Evolutionary conservation across 768 basidiomycete species (phyloP), one percentile per base, ranked within the genome.

Genomic region (Calocera cornea): DNA sequence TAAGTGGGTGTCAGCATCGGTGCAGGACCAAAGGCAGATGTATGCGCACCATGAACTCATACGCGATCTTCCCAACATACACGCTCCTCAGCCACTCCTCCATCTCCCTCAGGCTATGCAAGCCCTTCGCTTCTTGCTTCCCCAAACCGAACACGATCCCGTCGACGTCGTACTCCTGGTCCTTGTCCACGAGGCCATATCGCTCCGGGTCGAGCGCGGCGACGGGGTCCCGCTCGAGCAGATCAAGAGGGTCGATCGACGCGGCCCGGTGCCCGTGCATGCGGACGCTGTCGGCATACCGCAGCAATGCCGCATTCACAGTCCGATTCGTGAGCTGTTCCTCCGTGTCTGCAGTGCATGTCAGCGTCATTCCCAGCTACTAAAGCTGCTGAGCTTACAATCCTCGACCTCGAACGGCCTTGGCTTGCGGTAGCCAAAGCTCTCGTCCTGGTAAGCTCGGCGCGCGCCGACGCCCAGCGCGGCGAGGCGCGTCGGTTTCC

Each of bases 271-370:
- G 92, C 0, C 88, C 89, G 72, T 75, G 75, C 29, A 72, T 64
- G n/a, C 92, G 83, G 71, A 95, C 82, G 1, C 89, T 87, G 74
- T 95, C 94, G 12, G 93, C 90, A 73, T 93, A 95, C 36, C 94
- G 88, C 49, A 95, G 78, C 19, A 97, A 79, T 1, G 90, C 79
- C 0, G 92, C 91, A 71, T 95, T 93, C 1, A 75, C 73, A 16
- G 80, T 80, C 10, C 93, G 83, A 75, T 90, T 90, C 65, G 79
- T 74, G 16, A 92, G 80, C 71, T 91, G 89, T 0, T 79, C 78
- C 0, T 81, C 74, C 1, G 84, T 88, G 73, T 90, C 89, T 90
- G 67, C 22, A 22, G 27, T n/a, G 38, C 24, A 16, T 12, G 64
- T 66, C 34, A 69, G 49, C 24, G n/a, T 34, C 41, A n/a, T 14